Evolutionary conservation across 306 rosid species (phyloP), one percentile per base, ranked within the genome.

Genomic region (Cicer cuneatum): DNA sequence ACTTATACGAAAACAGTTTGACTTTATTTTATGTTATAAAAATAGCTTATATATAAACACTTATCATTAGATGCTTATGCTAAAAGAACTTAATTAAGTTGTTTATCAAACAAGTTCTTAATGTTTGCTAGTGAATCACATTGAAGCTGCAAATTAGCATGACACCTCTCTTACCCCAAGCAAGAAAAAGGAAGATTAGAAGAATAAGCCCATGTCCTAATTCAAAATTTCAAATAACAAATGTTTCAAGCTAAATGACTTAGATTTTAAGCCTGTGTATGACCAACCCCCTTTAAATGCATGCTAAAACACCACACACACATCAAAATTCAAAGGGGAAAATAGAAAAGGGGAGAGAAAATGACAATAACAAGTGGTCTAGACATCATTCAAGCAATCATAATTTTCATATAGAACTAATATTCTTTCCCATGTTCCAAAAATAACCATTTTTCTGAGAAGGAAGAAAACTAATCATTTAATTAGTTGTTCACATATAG

Each of bases 191-290:
- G 15, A 39, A 37, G 33, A 29, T 29, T 29, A 48, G 42, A 13
- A 40, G 62, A 51, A 37, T 38, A 40, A 52, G 10, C 16, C 4
- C 24, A 75, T 47, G 19, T 74, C 40, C 42, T 74, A 11, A 42
- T 39, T 39, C 40, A 53, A 71, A 64, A 39, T 51, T 10, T 70
- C 51, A 69, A 52, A 38, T 62, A 64, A 10, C 51, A 71, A 11
- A 24, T 33, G 7, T 53, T 74, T 74, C 53, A 52, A 51, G 56
- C n/a, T 64, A 37, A 40, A 45, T 45, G 49, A 11, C 14, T 45
- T 45, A 8, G 13, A 45, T 45, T 45, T 45, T 11, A 45, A 10
- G 49, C 14, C 13, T 45, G 49, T 45, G 10, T 45, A 10, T 10
- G 49, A 45, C 12, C 49, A 45, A 45, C 49, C 49, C 49, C 49